Evolutionary conservation across 345 rosid genomes (phyloP).

Genomic region (Excoecaria cochinchinensis): DNA sequence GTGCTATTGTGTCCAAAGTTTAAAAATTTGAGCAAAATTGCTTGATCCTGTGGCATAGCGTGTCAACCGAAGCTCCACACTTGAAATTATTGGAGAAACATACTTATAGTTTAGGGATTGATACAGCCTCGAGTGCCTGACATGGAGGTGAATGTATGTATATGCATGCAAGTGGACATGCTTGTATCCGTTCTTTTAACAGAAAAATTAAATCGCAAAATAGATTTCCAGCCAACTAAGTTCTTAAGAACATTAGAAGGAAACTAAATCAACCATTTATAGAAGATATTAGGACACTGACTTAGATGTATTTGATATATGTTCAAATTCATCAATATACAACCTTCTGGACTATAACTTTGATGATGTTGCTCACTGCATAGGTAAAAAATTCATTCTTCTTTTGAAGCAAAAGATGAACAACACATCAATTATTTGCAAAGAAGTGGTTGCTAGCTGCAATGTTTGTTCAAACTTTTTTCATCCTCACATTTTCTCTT

Average conservation of each 20-base stretch:
- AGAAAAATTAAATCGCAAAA: background rate
- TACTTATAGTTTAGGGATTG: background rate
- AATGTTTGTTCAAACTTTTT: background rate
- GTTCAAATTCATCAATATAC: background rate
- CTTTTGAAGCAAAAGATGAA: background rate
- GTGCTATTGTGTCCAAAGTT: background rate
- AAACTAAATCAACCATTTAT: background rate
- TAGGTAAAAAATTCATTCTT: background rate
- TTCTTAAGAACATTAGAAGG: no score
- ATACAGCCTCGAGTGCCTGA: background rate
- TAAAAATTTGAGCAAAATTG: slow-evolving; percentile 1
- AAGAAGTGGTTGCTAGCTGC: background rate
- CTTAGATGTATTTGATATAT: background rate
- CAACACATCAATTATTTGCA: background rate
- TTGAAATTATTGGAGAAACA: background rate
- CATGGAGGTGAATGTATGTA: background rate
- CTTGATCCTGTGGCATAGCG: background rate
- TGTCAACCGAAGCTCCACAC: background rate
- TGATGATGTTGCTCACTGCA: background rate
- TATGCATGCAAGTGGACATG: background rate
- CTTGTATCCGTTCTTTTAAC: background rate
- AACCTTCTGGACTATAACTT: background rate
- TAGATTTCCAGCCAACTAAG: background rate
- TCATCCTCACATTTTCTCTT: background rate
- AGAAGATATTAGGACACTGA: background rate